phyloP scores from a whole-genome alignment of 768 basidiomycete species.

The Pleurotus giganteus region DNA sequence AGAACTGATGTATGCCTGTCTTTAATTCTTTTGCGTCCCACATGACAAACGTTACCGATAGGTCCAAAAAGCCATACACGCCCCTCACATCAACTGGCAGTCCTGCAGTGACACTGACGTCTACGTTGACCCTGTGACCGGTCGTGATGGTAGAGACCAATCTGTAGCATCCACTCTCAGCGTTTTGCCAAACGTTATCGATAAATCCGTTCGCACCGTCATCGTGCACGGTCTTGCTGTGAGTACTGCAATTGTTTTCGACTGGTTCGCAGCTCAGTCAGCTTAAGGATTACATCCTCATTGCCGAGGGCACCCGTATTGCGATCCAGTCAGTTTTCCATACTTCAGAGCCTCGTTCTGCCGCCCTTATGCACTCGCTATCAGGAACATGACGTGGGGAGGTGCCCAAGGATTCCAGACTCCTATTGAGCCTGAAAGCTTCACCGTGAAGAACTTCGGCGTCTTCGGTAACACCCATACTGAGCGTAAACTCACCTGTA shows the following conservation, averaged over 20 bases:
- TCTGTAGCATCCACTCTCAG: conserved; percentile 60
- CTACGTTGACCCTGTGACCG: conserved; percentile 44
- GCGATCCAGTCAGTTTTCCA: conserved; percentile 43
- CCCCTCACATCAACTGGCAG: conserved; percentile 59
- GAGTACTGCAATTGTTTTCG: conserved; percentile 36
- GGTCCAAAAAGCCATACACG: conserved; percentile 58
- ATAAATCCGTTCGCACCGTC: conserved; percentile 60
- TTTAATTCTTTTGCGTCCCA: not conserved
- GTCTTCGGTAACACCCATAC: conserved; percentile 58
- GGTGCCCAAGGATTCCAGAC: conserved; percentile 68
- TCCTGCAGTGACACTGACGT: conserved; percentile 52
- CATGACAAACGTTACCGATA: conserved; percentile 5
- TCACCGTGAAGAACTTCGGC: conserved; percentile 62
- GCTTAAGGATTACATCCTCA: conserved; percentile 36
- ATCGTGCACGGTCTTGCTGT: conserved; percentile 68
- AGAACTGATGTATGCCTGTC: conserved; percentile 37
- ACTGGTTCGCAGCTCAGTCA: conserved; percentile 15
- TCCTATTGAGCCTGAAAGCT: conserved; percentile 56
- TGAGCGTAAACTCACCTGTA: conserved; percentile 67
- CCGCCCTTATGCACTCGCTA: not conserved
- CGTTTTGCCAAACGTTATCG: conserved; percentile 67
- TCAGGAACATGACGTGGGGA: conserved; percentile 50
- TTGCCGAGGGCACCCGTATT: conserved; percentile 49
- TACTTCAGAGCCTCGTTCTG: not conserved
- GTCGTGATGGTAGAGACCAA: conserved; percentile 39